phyloP scores from a whole-genome alignment of 1,139 yeast genomes.

The Lodderomyces elongisporus region DNA sequence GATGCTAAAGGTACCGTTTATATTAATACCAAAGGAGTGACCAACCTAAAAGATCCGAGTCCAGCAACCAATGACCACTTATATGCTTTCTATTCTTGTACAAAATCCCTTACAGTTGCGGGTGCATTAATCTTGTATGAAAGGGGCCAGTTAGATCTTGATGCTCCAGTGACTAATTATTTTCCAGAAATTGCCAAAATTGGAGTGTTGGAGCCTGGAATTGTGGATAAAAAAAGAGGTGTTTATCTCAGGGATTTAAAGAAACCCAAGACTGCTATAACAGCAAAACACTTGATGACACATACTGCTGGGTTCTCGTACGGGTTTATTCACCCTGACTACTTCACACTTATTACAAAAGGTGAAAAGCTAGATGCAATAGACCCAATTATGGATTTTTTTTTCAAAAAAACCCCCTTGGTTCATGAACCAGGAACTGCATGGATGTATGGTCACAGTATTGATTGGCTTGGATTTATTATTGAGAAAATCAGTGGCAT shows the following conservation, averaged over 20 bases:
- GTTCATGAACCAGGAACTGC: slow-evolving; percentile 49
- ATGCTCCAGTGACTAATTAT: slow-evolving; percentile 34
- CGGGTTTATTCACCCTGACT: slow-evolving; percentile 35
- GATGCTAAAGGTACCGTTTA: slow-evolving; percentile 19
- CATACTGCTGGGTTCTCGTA: slow-evolving; percentile 53
- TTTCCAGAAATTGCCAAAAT: slow-evolving; percentile 39
- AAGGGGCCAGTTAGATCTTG: slow-evolving; percentile 37
- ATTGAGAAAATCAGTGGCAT: slow-evolving; percentile 40
- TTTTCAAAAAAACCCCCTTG: slow-evolving; percentile 35
- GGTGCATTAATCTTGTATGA: slow-evolving; percentile 45
- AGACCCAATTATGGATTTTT: slow-evolving; percentile 24
- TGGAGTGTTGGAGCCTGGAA: slow-evolving; percentile 35
- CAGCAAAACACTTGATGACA: slow-evolving; percentile 44
- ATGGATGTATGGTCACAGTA: slow-evolving; percentile 48
- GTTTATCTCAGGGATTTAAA: slow-evolving; percentile 25
- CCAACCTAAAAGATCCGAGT: slow-evolving; percentile 18
- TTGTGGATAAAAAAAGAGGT: slow-evolving; percentile 32
- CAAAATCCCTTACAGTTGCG: slow-evolving; percentile 45
- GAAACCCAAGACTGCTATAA: slow-evolving; percentile 33
- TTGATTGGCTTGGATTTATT: slow-evolving; percentile 52
- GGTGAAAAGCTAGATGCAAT: slow-evolving; percentile 19
- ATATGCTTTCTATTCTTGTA: slow-evolving; percentile 41
- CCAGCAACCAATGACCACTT: slow-evolving; percentile 23
- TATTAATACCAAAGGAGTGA: slow-evolving; percentile 22
- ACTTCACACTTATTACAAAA: slow-evolving; percentile 17